phyloP scores from a whole-genome alignment of 805 yeast species.

The Candida gorgasii region DNA sequence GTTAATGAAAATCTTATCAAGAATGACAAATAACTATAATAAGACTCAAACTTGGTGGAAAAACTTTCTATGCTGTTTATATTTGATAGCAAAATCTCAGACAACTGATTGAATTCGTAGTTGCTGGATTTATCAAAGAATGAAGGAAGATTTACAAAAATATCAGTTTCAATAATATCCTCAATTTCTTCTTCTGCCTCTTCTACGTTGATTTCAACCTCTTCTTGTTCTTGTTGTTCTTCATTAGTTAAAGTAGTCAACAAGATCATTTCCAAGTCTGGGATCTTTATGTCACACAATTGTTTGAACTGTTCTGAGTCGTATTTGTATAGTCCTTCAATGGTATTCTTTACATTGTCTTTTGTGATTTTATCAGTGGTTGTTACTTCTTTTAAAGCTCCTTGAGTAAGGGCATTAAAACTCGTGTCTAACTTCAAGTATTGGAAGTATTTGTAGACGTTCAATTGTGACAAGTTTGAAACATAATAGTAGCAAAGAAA shows the following conservation, averaged over 20 bases:
- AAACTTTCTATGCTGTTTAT: conserved; percentile 12
- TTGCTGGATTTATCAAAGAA: conserved; percentile 28
- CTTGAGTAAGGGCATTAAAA: conserved; percentile 19
- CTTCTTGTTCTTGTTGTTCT: conserved; percentile 33
- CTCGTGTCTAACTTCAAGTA: conserved; percentile 20
- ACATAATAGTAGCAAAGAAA: conserved; percentile 32
- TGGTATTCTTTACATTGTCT: conserved; percentile 16
- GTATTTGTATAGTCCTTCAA: conserved; percentile 20
- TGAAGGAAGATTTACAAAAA: conserved; percentile 18
- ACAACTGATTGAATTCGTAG: conserved; percentile 33
- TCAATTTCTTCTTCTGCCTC: conserved; percentile 22
- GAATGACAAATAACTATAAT: conserved; percentile 55
- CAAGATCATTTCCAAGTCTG: conserved; percentile 54
- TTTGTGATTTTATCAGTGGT: conserved; percentile 19
- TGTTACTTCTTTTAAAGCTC: conserved; percentile 16
- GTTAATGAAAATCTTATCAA: conserved; percentile 57
- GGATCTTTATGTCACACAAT: conserved; percentile 20
- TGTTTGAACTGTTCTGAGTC: conserved; percentile 23
- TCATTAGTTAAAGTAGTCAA: conserved; percentile 57
- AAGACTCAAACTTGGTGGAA: conserved; percentile 31
- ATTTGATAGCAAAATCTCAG: conserved; percentile 6
- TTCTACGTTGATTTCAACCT: conserved; percentile 28
- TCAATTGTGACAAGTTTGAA: conserved; percentile 22
- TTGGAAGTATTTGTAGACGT: conserved; percentile 23
- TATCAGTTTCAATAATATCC: conserved; percentile 14